Conservation (phyloP, 768 basidiomycete genomes). For the Rhodotorula kratochvilovae region DNA sequence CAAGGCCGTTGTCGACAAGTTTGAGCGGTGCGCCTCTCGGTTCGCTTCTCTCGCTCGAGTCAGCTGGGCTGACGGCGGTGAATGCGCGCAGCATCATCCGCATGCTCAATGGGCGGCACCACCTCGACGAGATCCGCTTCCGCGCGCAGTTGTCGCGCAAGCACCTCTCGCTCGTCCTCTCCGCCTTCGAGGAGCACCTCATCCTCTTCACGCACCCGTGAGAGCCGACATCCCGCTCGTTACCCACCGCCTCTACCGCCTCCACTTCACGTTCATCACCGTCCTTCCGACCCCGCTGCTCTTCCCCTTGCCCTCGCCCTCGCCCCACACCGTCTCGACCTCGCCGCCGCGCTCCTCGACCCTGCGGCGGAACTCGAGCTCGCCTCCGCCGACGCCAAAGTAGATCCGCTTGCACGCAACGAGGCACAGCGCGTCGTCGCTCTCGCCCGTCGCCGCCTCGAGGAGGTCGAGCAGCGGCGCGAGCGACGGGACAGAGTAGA, state of each 20-base stretch:
- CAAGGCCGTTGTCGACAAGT: conserved; percentile 62
- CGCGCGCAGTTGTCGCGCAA: conserved; percentile 77
- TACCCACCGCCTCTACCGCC: conserved; percentile 47
- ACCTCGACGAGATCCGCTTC: conserved; percentile 90
- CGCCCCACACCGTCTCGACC: conserved; percentile 56
- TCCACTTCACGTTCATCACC: conserved; percentile 56
- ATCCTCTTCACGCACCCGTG: conserved; percentile 39
- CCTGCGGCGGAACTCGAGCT: conserved; percentile 64
- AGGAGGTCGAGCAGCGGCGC: conserved; percentile 54
- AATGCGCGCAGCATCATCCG: conserved; percentile 70
- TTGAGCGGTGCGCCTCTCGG: conserved; percentile 61
- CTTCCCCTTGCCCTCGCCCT: conserved; percentile 28
- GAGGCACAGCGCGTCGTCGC: conserved; percentile 53
- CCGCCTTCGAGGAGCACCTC: conserved; percentile 84
- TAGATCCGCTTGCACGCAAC: conserved; percentile 89
- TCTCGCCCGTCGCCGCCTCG: conserved; percentile 13
- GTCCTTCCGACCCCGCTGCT: conserved; percentile 64
- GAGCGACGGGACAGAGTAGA: conserved; percentile 69
- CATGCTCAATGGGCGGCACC: conserved; percentile 86
- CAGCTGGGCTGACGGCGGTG: not conserved
- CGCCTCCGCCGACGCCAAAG: conserved; percentile 90
- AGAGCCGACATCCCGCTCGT: not conserved
- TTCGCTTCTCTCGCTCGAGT: not conserved
- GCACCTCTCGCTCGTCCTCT: conserved; percentile 74
- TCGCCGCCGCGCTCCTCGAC: conserved; percentile 54